Evolutionary conservation across 2,329 filamentous ascomycete genomes (phyloP).

Genomic region (Myrmaecium sp.): DNA sequence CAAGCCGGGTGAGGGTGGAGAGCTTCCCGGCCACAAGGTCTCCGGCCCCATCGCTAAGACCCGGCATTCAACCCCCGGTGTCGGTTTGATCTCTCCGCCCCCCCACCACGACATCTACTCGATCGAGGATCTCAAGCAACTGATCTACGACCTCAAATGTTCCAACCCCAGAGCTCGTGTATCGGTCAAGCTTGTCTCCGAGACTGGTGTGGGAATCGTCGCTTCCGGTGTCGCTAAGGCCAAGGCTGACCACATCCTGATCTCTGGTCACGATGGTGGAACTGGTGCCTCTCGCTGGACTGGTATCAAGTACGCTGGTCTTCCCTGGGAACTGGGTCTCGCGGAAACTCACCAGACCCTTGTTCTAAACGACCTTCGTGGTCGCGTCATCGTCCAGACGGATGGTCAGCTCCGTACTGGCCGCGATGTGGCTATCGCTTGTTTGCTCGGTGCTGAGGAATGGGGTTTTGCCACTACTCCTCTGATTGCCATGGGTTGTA

Average conservation of each 20-base stretch:
- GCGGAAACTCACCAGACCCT: constrained; percentile 94
- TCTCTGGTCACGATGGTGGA: constrained; percentile 92
- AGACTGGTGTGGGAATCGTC: constrained; percentile 94
- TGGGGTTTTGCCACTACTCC: constrained; percentile 94
- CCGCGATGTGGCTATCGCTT: constrained; percentile 85
- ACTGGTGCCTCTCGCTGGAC: constrained; percentile 96
- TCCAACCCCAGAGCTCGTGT: constrained; percentile 82
- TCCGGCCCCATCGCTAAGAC: constrained; percentile 87
- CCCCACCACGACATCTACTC: constrained; percentile 98
- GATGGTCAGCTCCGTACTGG: constrained; percentile 89
- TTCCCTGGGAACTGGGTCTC: constrained; percentile 91
- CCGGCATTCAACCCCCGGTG: constrained; percentile 87
- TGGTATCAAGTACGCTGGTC: constrained; percentile 94
- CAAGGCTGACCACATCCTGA: constrained; percentile 91
- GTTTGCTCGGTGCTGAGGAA: constrained; percentile 91
- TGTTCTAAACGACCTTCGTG: constrained; percentile 87
- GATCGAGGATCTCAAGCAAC: constrained; percentile 92
- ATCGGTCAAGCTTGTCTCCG: constrained; percentile 93
- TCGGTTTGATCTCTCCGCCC: constrained; percentile 87
- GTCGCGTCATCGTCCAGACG: constrained; percentile 88
- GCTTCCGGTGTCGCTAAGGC: constrained; percentile 95
- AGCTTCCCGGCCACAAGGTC: constrained; percentile 92
- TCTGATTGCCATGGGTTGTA: constrained; percentile 90
- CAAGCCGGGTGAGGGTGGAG: constrained; percentile 94
- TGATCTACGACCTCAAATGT: constrained; percentile 96